Conservation (phyloP, 306 rosid species). For the Quercus bicolor region DNA sequence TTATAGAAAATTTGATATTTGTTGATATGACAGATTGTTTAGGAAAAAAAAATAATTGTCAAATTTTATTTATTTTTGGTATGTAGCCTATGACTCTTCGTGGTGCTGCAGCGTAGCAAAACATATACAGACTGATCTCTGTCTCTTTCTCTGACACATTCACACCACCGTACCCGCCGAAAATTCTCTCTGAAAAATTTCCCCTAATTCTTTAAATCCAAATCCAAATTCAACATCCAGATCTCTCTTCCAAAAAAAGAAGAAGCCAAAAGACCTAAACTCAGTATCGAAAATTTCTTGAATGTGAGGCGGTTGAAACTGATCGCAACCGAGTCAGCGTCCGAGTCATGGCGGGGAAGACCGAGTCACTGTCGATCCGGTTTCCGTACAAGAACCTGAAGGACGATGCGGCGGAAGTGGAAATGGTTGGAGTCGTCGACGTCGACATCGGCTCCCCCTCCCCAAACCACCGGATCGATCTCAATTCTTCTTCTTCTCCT, state of each 20-base stretch:
- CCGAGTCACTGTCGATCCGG: constrained; percentile 58
- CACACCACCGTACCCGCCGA: constrained; percentile 42
- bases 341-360: constrained; percentile 58
- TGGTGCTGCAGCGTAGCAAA: constrained; percentile 36
- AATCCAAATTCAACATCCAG: background rate
- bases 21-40: rapidly evolving
- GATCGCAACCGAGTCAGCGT: constrained; percentile 8
- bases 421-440: constrained; percentile 55
- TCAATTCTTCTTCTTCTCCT: constrained; percentile 36
- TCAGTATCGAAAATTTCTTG: background rate
- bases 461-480: constrained; percentile 45
- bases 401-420: constrained; percentile 60
- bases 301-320: constrained; percentile 21
- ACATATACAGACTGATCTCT: background rate
- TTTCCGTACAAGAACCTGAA: constrained; percentile 78
- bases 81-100: constrained; percentile 4
- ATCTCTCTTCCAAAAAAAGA: background rate
- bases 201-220: background rate
- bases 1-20: no score
- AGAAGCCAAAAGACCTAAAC: constrained; percentile 10
- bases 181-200: constrained; percentile 29
- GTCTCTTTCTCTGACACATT: no score
- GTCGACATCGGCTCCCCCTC: constrained; percentile 8
- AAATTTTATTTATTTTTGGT: no score
- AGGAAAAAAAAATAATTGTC: no score